Conservation (phyloP, 768 basidiomycete species). For the Fibroporia radiculosa region DNA sequence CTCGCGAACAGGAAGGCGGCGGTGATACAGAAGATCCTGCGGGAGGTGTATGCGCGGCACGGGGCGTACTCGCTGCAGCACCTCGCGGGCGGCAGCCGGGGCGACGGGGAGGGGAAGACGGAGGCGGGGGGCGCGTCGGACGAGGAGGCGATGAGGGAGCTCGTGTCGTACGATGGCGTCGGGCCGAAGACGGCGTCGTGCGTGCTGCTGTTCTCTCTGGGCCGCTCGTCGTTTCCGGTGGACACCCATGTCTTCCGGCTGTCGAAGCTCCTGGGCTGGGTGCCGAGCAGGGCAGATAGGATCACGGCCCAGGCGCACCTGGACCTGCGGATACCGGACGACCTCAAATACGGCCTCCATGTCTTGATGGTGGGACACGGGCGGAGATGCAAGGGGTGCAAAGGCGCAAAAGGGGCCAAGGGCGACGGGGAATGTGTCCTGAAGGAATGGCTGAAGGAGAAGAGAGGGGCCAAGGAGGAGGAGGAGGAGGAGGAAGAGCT, state of each 20-base stretch:
- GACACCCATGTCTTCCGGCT: conserved; percentile 57
- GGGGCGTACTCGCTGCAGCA: conserved; percentile 53
- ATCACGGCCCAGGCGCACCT: conserved; percentile 51
- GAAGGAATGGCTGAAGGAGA: conserved; percentile 28
- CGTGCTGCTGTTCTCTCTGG: conserved; percentile 53
- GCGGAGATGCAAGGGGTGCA: conserved; percentile 46
- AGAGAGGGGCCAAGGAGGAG: conserved; percentile 13
- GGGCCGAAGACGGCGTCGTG: conserved; percentile 61
- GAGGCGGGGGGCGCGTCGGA: conserved; percentile 27
- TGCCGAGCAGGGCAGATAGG: conserved; percentile 37
- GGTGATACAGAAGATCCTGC: conserved; percentile 42
- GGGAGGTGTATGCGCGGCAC: conserved; percentile 35
- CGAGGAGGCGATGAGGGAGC: conserved; percentile 47
- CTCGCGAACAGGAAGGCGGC: conserved; percentile 54
- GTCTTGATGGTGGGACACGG: conserved; percentile 55
- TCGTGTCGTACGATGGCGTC: conserved; percentile 49
- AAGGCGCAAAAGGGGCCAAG: conserved; percentile 22
- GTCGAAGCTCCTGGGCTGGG: conserved; percentile 44
- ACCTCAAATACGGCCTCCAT: conserved; percentile 51
- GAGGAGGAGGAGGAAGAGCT: conserved; percentile 17
- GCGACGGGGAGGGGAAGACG: conserved; percentile 7
- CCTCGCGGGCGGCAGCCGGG: conserved; percentile 27
- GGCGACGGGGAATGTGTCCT: conserved; percentile 25
- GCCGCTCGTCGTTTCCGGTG: conserved; percentile 54
- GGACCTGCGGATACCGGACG: conserved; percentile 40